Base-by-base conservation (phyloP, 1,139 yeast genomes). In the Blastobotrys buckinghamii region DNA sequence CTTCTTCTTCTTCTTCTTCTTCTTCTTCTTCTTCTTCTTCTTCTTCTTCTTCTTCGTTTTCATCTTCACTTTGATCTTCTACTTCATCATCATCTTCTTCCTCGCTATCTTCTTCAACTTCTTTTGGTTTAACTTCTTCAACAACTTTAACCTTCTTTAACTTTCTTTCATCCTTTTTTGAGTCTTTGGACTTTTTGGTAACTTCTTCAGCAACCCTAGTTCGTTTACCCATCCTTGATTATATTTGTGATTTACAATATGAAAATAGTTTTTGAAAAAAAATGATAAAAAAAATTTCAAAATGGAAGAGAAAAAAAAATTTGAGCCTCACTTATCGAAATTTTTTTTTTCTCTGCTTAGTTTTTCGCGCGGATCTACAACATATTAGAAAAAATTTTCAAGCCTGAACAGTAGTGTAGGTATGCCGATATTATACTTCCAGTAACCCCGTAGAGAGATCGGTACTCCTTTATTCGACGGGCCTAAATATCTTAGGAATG, bases 51-150 rank as follows among this genome's bases (percentile, higher is more conserved):
- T 52, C n/a, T 45, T 50, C 29, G 39, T 54, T 29, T 57, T 54
- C 29, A 57, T 51, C 26, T 42, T 59, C 57, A 35, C 57, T 53
- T n/a, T 56, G 59, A 15, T 54, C 59, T 13, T 54, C 53, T 10
- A 56, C 60, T 26, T 54, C 57, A 35, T 60, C 65, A 32, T 59
- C 54, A 43, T 58, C 63, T 30, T 60, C 61, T 10, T 53, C 60
- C 26, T 53, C 57, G 35, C 59, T 64, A 33, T 60, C 55, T 42
- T 58, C 63, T 32, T 60, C 61, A 16, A 50, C 52, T 15, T 55
- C 56, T 19, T 59, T 59, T 13, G 54, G 57, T 10, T 51, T 55
- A 46, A 38, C 55, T 12, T 36, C 45, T 48, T 48, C 51, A 42
- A 45, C 39, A 47, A 52, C 50, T 41, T 52, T 50, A 30, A 26